These are phyloP conservation scores for Salvia splendens DNA, from an alignment of 257 asterid species.

Conservation along the genomic window DNA sequence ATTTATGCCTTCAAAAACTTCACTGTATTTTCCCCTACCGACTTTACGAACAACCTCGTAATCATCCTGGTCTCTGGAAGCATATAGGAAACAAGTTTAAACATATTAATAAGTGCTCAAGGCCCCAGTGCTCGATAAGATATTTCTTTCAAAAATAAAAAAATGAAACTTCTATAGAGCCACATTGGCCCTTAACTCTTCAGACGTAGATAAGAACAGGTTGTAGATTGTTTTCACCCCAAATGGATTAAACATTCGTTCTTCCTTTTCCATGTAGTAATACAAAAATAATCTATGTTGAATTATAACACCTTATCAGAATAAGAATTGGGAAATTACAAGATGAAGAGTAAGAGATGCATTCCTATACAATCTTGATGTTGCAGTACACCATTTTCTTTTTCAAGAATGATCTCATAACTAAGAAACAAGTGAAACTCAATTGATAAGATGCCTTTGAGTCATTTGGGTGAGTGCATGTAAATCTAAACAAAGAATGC, in stretches of 20 bases:
- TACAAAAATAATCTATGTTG: constrained; percentile 6
- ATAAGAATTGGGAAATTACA: neutral
- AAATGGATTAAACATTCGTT: constrained; percentile 16
- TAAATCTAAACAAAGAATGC: no score
- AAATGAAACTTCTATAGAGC: neutral
- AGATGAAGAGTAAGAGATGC: constrained; percentile 11
- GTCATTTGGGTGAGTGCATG: no score
- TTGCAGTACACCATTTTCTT: no score
- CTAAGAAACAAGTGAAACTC: no score
- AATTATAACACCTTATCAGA: neutral
- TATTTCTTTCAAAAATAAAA: constrained; percentile 16
- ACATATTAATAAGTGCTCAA: constrained; percentile 12
- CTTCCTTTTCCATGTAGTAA: neutral
- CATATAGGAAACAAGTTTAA: constrained; percentile 25
- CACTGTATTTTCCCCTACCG: constrained; percentile 97
- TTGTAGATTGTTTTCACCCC: constrained; percentile 8
- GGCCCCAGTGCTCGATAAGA: constrained; percentile 15
- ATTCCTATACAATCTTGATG: neutral
- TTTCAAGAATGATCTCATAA: no score
- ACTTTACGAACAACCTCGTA: constrained; percentile 95
- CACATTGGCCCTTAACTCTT: neutral
- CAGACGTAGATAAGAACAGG: constrained; percentile 8
- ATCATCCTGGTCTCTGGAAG: constrained; percentile 81
- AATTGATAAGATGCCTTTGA: no score
- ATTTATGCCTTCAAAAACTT: constrained; percentile 93